Evolutionary conservation across 768 basidiomycete genomes (phyloP), one percentile per base, ranked within the genome.

Genomic region (Agaricus sinodeliciosus): DNA sequence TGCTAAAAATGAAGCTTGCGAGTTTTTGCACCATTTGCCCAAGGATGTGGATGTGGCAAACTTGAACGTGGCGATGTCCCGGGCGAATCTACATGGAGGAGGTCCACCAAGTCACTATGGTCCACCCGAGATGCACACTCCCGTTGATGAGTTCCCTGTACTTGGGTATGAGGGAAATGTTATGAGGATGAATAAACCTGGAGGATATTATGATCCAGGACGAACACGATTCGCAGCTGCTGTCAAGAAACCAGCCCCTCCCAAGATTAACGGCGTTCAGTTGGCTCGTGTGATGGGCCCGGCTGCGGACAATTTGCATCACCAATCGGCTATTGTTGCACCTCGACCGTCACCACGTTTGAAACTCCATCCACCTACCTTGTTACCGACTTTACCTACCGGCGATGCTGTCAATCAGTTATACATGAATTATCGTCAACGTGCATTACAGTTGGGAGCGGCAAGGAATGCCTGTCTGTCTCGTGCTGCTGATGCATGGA

Each of bases 401-500:
- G 94, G 95, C 13, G 83, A 90, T 43, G 65, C 84, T 0, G 67
- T 94, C 44, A 94, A 84, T 65, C 76, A 66, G 48, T 67, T 96
- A 57, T 99, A 99, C 69, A 87, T 96, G 83, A 66, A 81, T 0
- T 95, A 96, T 62, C 85, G 96, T 15, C 78, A 85, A 31, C 83
- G 88, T 31, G 94, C 91, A 22, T 76, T 98, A 53, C 89, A 96
- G 61, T 82, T 97, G 19, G 96, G 95, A 46, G 89, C 92, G 1
- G 91, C 91, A 28, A 77, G 96, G 35, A 98, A 98, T 60, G 92
- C 92, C 13, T 96, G 91, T 66, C 76, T 99, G 25, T 91, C 91
- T 1, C 82, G 93, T 41, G 96, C 96, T 11, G 95, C 96, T 2
- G 94, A 96, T 61, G 93, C 94, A 3, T 99, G 93, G 90, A 78